Percentiles rank a stretch among this genome's conserved stretches.
Evolutionary conservation across 2,329 filamentous ascomycete species (phyloP).

Genomic region (Ophioceras dolichostomum): DNA sequence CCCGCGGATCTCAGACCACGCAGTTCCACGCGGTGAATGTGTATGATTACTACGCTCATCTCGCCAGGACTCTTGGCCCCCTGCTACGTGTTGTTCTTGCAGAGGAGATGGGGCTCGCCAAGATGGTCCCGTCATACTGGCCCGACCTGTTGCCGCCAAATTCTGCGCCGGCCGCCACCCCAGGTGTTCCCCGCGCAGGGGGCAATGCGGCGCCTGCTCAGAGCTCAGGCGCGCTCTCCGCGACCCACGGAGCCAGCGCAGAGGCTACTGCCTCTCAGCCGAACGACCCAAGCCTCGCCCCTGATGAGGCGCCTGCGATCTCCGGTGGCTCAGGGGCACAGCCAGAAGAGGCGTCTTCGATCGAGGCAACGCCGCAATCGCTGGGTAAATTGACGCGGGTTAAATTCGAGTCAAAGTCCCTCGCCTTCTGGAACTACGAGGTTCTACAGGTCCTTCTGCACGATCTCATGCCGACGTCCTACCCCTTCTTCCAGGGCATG

Average conservation of each 20-base stretch:
- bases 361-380: no score
- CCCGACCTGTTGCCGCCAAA: slow-evolving; percentile 10
- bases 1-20: slow-evolving; percentile 48
- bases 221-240: not conserved
- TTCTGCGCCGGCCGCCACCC: not conserved
- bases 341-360: no score
- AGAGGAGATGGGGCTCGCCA: slow-evolving; percentile 69
- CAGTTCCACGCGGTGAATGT: slow-evolving; percentile 70
- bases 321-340: not conserved
- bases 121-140: slow-evolving; percentile 61
- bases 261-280: not conserved
- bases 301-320: slow-evolving; percentile 5
- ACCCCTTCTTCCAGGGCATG: slow-evolving; percentile 73
- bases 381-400: no score
- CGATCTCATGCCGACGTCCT: slow-evolving; percentile 67
- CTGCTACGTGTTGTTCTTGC: slow-evolving; percentile 71
- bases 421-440: slow-evolving; percentile 59
- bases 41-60: slow-evolving; percentile 66
- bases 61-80: slow-evolving; percentile 64
- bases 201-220: not conserved
- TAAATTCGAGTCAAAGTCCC: slow-evolving; percentile 10
- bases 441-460: slow-evolving; percentile 66
- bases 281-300: not conserved
- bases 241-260: not conserved
- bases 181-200: no score